These are phyloP conservation scores for Paramarasmius palmivorus DNA, from an alignment of 1,284 basidiomycete genomes.

Conservation along the genomic window DNA sequence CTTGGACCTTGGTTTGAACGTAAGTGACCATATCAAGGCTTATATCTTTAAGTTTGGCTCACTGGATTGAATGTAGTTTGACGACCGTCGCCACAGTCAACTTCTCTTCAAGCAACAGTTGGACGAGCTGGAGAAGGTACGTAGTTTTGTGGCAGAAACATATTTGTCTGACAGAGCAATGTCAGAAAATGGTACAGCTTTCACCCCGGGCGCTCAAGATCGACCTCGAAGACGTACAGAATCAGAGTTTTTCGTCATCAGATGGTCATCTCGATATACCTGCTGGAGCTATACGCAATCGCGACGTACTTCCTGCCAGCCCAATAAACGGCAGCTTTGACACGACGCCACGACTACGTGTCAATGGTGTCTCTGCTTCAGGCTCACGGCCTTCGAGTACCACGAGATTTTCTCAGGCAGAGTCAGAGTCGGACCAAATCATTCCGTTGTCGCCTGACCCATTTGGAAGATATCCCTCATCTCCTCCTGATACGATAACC, in stretches of 20 bases:
- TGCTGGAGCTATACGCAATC: constrained; percentile 25
- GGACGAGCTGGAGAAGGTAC: constrained; percentile 73
- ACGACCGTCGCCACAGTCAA: constrained; percentile 72
- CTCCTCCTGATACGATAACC: constrained; percentile 39
- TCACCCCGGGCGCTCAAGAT: constrained; percentile 61
- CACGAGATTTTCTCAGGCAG: constrained; percentile 17
- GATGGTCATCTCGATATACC: constrained; percentile 31
- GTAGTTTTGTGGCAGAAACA: constrained; percentile 18
- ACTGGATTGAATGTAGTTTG: constrained; percentile 44
- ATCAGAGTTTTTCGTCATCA: constrained; percentile 29
- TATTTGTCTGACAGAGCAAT: constrained; percentile 1
- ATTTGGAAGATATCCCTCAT: constrained; percentile 65
- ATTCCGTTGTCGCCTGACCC: constrained; percentile 80
- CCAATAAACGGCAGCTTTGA: constrained; percentile 21
- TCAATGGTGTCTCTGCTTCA: constrained; percentile 67
- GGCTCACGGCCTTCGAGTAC: constrained; percentile 24
- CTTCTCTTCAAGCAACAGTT: constrained; percentile 67
- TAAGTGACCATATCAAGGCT: constrained; percentile 30
- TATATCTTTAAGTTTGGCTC: constrained; percentile 4
- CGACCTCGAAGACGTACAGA: constrained; percentile 45
- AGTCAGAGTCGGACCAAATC: constrained; percentile 46
- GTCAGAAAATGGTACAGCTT: constrained; percentile 65
- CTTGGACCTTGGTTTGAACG: constrained; percentile 50
- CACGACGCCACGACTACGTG: constrained; percentile 55
- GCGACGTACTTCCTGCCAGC: constrained; percentile 36